Percentiles rank a stretch among this genome's conserved stretches.
phyloP scores from a whole-genome alignment of 768 basidiomycete species.

The Lentinula guzmanii region DNA sequence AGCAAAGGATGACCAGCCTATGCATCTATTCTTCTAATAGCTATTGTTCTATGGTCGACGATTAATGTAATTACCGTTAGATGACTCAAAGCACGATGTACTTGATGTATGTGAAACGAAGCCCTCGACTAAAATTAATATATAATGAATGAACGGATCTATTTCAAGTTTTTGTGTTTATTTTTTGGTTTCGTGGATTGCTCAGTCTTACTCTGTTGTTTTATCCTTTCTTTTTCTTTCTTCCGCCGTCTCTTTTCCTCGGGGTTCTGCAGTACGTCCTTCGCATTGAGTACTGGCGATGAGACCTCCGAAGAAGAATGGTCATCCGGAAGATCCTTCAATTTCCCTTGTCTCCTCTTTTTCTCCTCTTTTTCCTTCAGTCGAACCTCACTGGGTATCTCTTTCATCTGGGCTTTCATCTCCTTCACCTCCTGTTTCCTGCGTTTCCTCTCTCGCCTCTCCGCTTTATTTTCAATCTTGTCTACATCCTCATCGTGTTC shows the following conservation, averaged over 20 bases:
- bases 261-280: neutral
- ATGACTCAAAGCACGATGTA: neutral
- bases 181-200: neutral
- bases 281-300: neutral
- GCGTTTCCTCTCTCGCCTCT: constrained; percentile 6
- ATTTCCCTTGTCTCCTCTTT: neutral
- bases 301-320: neutral
- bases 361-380: neutral
- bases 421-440: neutral
- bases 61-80: neutral
- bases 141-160: neutral
- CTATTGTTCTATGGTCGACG: neutral
- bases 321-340: neutral
- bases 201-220: neutral
- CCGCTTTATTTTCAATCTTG: constrained; percentile 7
- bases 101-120: neutral
- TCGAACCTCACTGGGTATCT: neutral
- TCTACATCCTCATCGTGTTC: constrained; percentile 4
- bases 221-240: constrained; percentile 2
- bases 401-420: neutral
- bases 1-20: neutral
- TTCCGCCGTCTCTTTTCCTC: constrained; percentile 15
- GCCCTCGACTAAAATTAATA: neutral
- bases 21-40: neutral
- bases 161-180: neutral